phyloP scores from a whole-genome alignment of 2,329 filamentous ascomycete genomes.

The Pseudogymnoascus sp. region DNA sequence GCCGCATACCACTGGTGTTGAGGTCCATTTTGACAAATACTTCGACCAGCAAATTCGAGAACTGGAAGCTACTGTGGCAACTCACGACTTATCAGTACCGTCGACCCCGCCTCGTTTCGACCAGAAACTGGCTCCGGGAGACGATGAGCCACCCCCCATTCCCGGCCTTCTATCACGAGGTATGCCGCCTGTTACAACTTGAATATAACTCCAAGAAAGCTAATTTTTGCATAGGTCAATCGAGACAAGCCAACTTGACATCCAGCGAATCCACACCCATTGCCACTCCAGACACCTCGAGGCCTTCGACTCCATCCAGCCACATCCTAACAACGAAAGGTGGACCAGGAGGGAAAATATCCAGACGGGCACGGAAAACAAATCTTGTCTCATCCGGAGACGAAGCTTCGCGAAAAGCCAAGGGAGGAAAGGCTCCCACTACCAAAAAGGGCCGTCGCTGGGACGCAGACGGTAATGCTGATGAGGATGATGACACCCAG shows the following conservation, averaged over 20 bases:
- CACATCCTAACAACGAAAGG: constrained; percentile 67
- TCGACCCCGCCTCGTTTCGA: constrained; percentile 21
- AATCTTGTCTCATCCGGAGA: constrained; percentile 74
- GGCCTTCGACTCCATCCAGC: constrained; percentile 64
- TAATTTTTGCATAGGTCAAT: constrained; percentile 18
- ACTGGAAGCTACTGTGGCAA: constrained; percentile 53
- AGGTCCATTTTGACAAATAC: constrained; percentile 85
- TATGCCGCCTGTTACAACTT: constrained; percentile 9
- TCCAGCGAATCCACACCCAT: constrained; percentile 58
- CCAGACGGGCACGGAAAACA: constrained; percentile 65
- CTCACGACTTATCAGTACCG: constrained; percentile 21
- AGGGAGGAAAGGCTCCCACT: constrained; percentile 44
- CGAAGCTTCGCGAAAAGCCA: constrained; percentile 58
- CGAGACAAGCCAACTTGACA: constrained; percentile 25
- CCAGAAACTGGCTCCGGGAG: constrained; percentile 20
- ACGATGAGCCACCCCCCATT: constrained; percentile 45
- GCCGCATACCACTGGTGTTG: constrained; percentile 67
- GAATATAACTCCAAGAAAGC: not conserved
- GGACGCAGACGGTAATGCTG: constrained; percentile 81
- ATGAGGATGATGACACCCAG: constrained; percentile 67
- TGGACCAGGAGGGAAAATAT: constrained; percentile 70
- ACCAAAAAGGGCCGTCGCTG: constrained; percentile 85
- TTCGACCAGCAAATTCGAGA: constrained; percentile 90
- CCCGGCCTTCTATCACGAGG: constrained; percentile 27
- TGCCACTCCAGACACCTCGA: constrained; percentile 66